These are phyloP conservation scores for Bromus sterilis DNA, from an alignment of 176 grass and related monocot genomes.

Conservation along the genomic window DNA sequence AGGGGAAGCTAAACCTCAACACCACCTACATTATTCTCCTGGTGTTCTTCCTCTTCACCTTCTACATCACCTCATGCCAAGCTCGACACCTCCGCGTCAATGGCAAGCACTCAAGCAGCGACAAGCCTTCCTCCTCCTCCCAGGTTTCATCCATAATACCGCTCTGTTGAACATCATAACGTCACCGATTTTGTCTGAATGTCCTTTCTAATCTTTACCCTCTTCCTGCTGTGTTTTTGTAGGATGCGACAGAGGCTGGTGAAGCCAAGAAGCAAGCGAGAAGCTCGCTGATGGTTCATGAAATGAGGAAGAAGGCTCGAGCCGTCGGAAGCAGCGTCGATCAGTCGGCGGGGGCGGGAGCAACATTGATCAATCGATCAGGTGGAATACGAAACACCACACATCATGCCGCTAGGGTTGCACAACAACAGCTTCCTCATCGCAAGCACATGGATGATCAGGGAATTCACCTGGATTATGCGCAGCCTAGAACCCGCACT, in stretches of 20 bases:
- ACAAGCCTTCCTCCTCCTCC: conserved; percentile 11
- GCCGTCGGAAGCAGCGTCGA: background rate
- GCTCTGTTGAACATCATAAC: background rate
- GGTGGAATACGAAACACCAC: conserved; percentile 30
- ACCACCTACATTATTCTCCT: conserved; percentile 27
- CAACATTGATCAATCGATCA: background rate
- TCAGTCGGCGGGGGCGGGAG: background rate
- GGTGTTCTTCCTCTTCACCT: conserved; percentile 26
- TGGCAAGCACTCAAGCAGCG: conserved; percentile 13
- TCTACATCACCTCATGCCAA: conserved; percentile 28
- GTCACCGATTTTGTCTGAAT: background rate
- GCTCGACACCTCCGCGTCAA: conserved; percentile 30
- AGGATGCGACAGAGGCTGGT: conserved; percentile 14
- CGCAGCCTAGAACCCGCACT: conserved; percentile 54
- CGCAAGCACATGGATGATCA: conserved; percentile 15
- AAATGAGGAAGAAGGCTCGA: background rate
- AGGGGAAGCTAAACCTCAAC: conserved; percentile 18
- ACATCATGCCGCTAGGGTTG: conserved; percentile 21
- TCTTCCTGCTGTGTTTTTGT: background rate
- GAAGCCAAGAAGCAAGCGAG: background rate
- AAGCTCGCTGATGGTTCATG: background rate
- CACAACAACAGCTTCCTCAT: background rate
- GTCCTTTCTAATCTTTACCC: background rate
- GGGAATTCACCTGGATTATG: conserved; percentile 76
- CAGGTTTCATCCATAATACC: conserved; percentile 22